Conservation (phyloP, 169 alveolate genomes). For the Cryptosporidium sp. region DNA sequence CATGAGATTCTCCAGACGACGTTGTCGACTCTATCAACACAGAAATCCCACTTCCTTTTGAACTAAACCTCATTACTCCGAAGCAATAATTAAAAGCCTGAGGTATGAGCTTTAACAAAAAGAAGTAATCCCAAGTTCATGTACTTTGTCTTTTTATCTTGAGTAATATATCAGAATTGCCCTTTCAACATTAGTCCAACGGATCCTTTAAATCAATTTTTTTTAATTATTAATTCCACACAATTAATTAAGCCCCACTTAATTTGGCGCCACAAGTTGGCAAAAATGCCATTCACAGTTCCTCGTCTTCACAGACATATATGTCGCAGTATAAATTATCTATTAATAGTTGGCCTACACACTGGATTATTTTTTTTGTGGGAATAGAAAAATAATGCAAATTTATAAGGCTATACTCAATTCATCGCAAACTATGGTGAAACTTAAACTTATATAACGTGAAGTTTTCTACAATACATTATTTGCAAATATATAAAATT, state of each 20-base stretch:
- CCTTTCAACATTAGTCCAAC: slow-evolving; percentile 21
- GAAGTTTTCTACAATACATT: not conserved
- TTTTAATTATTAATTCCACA: slow-evolving; percentile 35
- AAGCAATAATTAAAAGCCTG: not conserved
- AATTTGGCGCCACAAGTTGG: slow-evolving; percentile 51
- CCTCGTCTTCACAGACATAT: slow-evolving; percentile 76
- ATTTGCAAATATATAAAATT: not conserved
- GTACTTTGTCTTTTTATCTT: not conserved
- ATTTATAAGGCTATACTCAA: not conserved
- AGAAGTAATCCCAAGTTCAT: not conserved
- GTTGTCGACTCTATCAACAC: slow-evolving; percentile 71
- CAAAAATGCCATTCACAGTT: slow-evolving; percentile 9
- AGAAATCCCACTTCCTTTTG: slow-evolving; percentile 45
- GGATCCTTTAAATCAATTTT: not conserved
- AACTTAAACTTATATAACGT: not conserved
- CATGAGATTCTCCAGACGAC: slow-evolving; percentile 72
- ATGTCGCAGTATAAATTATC: slow-evolving; percentile 56
- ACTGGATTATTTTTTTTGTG: not conserved
- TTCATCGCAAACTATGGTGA: not conserved
- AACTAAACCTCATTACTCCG: slow-evolving; percentile 10
- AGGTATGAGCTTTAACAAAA: not conserved
- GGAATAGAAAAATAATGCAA: not conserved
- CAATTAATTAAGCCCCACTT: slow-evolving; percentile 55
- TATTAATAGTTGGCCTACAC: not conserved
- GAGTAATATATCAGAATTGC: not conserved